phyloP scores from a whole-genome alignment of 805 yeast genomes.

The Yamadazyma takamatsuzukensis region DNA sequence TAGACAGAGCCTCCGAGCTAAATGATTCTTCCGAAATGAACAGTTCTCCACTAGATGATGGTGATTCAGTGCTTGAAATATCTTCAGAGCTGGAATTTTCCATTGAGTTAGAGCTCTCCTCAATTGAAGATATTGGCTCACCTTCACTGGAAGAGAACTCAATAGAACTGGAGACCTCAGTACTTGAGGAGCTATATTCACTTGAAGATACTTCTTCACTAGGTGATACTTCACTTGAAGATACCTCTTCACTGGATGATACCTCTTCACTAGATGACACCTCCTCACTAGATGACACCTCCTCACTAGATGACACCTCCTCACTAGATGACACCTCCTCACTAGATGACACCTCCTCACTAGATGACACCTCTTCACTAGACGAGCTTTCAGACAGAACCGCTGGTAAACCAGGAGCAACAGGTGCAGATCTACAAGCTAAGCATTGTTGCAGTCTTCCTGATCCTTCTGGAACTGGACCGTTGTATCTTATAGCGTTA shows the following conservation, averaged over 20 bases:
- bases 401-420: constrained; percentile 10
- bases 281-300: constrained; percentile 1
- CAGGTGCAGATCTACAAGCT: constrained; percentile 12
- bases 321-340: constrained; percentile 2
- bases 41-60: constrained; percentile 3
- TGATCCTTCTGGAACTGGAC: constrained; percentile 12
- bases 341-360: constrained; percentile 1
- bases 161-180: constrained; percentile 4
- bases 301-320: constrained; percentile 2
- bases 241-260: too few species aligned
- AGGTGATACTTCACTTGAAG: constrained; percentile 1
- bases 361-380: constrained; percentile 1
- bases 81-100: constrained; percentile 1
- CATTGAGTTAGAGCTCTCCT: background rate
- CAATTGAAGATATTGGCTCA: constrained; percentile 4
- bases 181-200: constrained; percentile 2
- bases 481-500: constrained; percentile 12
- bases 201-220: constrained; percentile 1
- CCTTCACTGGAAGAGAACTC: background rate
- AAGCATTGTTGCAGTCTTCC: constrained; percentile 12
- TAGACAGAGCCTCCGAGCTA: background rate
- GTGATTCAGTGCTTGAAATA: constrained; percentile 3
- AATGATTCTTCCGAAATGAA: constrained; percentile 3
- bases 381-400: constrained; percentile 5
- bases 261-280: constrained; percentile 4